Percentiles rank a stretch among this genome's conserved stretches.
Conservation (phyloP, 768 basidiomycete species). For the Panaeolus papilionaceus region DNA sequence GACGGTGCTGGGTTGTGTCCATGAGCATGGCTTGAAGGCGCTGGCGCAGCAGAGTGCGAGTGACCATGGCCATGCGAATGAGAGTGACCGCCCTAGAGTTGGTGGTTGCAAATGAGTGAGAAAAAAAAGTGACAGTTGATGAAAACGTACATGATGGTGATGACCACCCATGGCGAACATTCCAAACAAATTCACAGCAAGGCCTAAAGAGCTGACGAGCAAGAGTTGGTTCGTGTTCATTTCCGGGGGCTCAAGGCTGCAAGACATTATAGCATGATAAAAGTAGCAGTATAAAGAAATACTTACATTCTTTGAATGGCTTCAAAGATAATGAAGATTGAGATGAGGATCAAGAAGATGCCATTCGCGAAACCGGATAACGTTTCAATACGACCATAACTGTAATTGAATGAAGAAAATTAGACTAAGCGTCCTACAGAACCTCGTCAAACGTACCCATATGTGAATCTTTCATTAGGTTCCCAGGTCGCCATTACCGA, state of each 20-base stretch:
- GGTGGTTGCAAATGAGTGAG: conserved; percentile 10
- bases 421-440: conserved; percentile 5
- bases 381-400: conserved; percentile 96
- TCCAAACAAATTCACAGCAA: conserved; percentile 95
- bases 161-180: conserved; percentile 99
- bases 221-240: conserved; percentile 96
- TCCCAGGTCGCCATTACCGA: conserved; percentile 99
- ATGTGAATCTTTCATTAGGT: conserved; percentile 92
- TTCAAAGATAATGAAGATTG: conserved; percentile 98
- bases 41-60: conserved; percentile 24
- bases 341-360: conserved; percentile 91
- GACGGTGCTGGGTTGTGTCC: conserved; percentile 22
- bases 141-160: conserved; percentile 73
- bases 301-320: conserved; percentile 91
- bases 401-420: conserved; percentile 35
- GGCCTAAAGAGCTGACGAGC: conserved; percentile 85
- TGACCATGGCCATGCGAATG: conserved; percentile 50
- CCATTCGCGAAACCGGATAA: conserved; percentile 98
- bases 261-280: conserved; percentile 2
- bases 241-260: conserved; percentile 90
- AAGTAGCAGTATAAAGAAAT: neutral
- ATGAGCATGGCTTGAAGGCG: conserved; percentile 43
- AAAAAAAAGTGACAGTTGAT: neutral
- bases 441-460: conserved; percentile 65
- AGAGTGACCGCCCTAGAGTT: conserved; percentile 60